These are phyloP conservation scores for Pichia paraexigua DNA, from an alignment of 805 yeast species.

Conservation along the genomic window DNA sequence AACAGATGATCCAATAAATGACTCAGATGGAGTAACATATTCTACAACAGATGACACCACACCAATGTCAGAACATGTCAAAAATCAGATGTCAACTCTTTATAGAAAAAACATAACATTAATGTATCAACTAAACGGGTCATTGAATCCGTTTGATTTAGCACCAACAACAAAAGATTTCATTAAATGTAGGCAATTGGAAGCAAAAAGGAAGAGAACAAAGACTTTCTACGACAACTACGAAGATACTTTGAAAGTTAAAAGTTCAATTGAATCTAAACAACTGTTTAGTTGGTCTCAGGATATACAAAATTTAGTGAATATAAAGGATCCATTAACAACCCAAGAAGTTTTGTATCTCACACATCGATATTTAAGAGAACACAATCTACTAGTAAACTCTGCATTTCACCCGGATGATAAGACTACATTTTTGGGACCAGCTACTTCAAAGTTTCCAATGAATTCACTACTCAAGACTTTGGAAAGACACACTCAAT, in stretches of 20 bases:
- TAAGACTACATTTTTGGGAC: background rate
- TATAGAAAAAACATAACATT: background rate
- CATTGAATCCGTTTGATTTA: background rate
- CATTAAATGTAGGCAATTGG: background rate
- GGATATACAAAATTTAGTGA: background rate
- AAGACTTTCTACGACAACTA: background rate
- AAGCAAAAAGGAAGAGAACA: background rate
- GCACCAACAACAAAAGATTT: background rate
- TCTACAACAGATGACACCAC: background rate
- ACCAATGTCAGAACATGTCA: background rate
- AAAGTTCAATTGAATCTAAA: background rate
- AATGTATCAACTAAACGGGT: background rate
- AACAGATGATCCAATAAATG: background rate
- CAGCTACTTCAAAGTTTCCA: background rate
- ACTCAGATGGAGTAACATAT: background rate
- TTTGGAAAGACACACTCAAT: background rate
- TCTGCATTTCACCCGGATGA: background rate
- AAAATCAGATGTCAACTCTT: background rate
- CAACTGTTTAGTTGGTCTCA: background rate
- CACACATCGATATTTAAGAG: conserved; percentile 66
- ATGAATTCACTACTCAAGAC: background rate
- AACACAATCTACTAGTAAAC: conserved; percentile 37
- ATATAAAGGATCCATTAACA: conserved; percentile 32
- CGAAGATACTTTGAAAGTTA: background rate
- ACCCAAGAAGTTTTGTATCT: conserved; percentile 65